Percentiles rank a stretch among this genome's conserved stretches.
These are phyloP conservation scores for Fusarium sp. DNA, from an alignment of 2,329 filamentous ascomycete species.

Conservation along the genomic window DNA sequence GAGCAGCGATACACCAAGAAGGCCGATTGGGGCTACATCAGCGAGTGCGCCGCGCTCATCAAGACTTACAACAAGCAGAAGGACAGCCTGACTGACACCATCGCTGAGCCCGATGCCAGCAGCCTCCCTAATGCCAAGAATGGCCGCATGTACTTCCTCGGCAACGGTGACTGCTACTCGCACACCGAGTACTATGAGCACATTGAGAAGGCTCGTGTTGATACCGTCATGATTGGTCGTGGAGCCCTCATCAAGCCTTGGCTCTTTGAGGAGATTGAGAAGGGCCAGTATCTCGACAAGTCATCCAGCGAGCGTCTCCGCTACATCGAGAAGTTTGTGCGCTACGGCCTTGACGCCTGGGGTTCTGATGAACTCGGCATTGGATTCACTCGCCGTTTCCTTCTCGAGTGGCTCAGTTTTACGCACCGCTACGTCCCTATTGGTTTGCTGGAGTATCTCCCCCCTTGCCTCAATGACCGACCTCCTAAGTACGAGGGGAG, in stretches of 20 bases:
- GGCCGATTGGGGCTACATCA: slow-evolving; percentile 97
- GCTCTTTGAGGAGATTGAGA: slow-evolving; percentile 96
- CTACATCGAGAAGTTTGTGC: slow-evolving; percentile 89
- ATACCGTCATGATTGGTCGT: slow-evolving; percentile 96
- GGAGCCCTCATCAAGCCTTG: slow-evolving; percentile 97
- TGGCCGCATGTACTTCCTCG: slow-evolving; percentile 86
- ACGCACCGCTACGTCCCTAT: slow-evolving; percentile 90
- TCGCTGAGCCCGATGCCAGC: slow-evolving; percentile 78
- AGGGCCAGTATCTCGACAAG: slow-evolving; percentile 95
- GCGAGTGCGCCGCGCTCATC: slow-evolving; percentile 87
- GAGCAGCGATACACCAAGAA: slow-evolving; percentile 93
- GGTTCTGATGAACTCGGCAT: slow-evolving; percentile 95
- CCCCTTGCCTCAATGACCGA: slow-evolving; percentile 88
- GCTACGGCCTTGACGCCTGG: slow-evolving; percentile 93
- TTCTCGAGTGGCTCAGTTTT: slow-evolving; percentile 97
- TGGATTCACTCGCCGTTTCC: slow-evolving; percentile 88
- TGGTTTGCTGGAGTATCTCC: slow-evolving; percentile 87
- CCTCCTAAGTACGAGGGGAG: slow-evolving; percentile 85
- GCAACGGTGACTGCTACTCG: slow-evolving; percentile 96
- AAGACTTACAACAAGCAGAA: slow-evolving; percentile 79
- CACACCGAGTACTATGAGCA: slow-evolving; percentile 87
- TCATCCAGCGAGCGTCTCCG: slow-evolving; percentile 84
- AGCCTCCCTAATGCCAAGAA: slow-evolving; percentile 73
- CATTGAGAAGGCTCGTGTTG: slow-evolving; percentile 80
- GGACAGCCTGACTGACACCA: slow-evolving; percentile 77